Evolutionary conservation across 192 early-diverging fungal species (phyloP), one percentile per base, ranked within the genome.

Genomic region (Podila epicladia): DNA sequence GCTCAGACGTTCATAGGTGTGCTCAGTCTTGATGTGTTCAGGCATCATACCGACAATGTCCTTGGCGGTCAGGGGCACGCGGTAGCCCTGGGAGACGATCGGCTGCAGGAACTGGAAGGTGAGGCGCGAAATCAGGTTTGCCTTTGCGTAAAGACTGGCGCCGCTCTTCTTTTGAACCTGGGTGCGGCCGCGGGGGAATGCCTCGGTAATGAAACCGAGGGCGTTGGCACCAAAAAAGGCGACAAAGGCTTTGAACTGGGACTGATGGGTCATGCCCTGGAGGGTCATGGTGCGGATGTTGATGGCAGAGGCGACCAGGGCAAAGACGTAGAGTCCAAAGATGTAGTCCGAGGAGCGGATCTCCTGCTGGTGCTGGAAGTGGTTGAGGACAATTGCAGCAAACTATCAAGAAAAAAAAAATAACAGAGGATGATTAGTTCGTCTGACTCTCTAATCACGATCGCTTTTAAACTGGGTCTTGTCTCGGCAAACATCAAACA

Each of bases 61-160:
- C 35, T 71, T 55, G 11, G 38, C 65, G 29, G 64, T 35, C 24
- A 74, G 45, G 13, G 76, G 83, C 3, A 48, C 49, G 17, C 64
- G 65, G 73, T 64, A 84, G 4, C 83, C 83, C n/a, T 69, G 57
- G 5, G 69, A 62, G 22, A 84, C 35, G 33, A 84, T 71, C 1
- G 75, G 75, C 37, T 84, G 76, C 9, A 84, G 62, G 33, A 62
- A 84, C 17, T 75, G 63, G 66, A 79, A 84, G 0, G 65, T 53
- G 31, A 79, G 24, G 3, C 73, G 49, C 0, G 75, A 80, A 15
- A 74, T 67, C 13, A 84, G 61, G 26, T 80, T 84, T 37, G 83
- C 83, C 35, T 78, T 84, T 19, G 75, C 58, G 48, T 68, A 78
- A 9, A 62, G 69, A 17, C 72, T 33, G 4, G 62, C 68, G 17